Percentiles rank a stretch among this genome's conserved stretches.
These are phyloP conservation scores for Chytriomyces sp. DNA, from an alignment of 192 early-diverging fungal species.

Conservation along the genomic window DNA sequence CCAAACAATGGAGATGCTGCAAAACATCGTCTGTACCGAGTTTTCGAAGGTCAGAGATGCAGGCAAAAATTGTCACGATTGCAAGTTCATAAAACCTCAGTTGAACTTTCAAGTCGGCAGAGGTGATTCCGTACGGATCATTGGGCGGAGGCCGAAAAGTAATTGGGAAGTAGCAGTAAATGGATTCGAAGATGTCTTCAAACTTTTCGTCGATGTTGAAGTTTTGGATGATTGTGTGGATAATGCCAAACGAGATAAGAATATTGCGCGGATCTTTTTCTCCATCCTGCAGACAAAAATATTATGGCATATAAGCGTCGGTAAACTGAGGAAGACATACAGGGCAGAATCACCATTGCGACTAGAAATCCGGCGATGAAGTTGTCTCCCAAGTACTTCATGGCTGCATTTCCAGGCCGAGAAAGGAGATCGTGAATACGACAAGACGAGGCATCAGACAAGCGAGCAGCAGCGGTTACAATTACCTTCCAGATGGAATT, in stretches of 20 bases:
- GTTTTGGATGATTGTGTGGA: constrained; percentile 69
- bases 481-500: constrained; percentile 61
- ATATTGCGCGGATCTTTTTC: constrained; percentile 99
- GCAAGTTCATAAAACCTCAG: constrained; percentile 59
- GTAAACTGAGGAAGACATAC: constrained; percentile 46
- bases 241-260: constrained; percentile 80
- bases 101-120: constrained; percentile 85
- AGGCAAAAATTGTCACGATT: constrained; percentile 14
- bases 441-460: constrained; percentile 7
- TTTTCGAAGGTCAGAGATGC: constrained; percentile 38
- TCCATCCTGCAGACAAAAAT: constrained; percentile 79
- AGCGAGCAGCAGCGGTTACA: not conserved
- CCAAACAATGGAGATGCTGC: constrained; percentile 67
- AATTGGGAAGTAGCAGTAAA: constrained; percentile 99
- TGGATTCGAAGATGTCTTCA: constrained; percentile 91
- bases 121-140: constrained; percentile 93
- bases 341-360: constrained; percentile 51
- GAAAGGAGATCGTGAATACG: constrained; percentile 22
- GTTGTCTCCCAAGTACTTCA: constrained; percentile 31
- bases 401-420: constrained; percentile 11
- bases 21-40: constrained; percentile 62
- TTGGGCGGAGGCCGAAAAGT: constrained; percentile 95
- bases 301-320: constrained; percentile 36
- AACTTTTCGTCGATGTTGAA: constrained; percentile 79
- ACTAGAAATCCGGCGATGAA: constrained; percentile 37